Conservation (phyloP, 495 filamentous ascomycete genomes). For the Jackrogersella multiformis region DNA sequence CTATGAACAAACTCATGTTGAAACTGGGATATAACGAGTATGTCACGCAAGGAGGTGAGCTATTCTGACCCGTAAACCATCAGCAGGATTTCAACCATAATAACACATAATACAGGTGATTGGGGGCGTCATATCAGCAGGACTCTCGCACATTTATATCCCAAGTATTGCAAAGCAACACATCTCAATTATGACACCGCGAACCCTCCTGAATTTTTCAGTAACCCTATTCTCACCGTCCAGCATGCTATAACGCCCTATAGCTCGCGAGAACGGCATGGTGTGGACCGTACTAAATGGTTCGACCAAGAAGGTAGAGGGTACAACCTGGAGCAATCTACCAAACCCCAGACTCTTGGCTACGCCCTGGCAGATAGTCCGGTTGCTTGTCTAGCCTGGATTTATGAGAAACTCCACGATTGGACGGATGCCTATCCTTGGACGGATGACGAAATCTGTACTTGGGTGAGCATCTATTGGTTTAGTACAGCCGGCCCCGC, state of each 20-base stretch:
- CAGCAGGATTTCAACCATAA: background rate
- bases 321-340: constrained; percentile 65
- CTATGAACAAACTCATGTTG: constrained; percentile 70
- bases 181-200: constrained; percentile 70
- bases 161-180: constrained; percentile 64
- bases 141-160: constrained; percentile 64
- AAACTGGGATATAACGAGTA: constrained; percentile 71
- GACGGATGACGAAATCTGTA: constrained; percentile 73
- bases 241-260: constrained; percentile 53
- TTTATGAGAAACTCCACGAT: constrained; percentile 74
- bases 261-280: constrained; percentile 50
- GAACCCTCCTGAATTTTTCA: constrained; percentile 45
- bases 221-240: constrained; percentile 54
- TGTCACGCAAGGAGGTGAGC: constrained; percentile 56
- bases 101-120: constrained; percentile 57
- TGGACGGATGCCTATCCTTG: constrained; percentile 74
- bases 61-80: constrained; percentile 33
- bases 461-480: constrained; percentile 71
- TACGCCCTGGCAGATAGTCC: constrained; percentile 68
- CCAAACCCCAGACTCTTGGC: constrained; percentile 71
- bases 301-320: constrained; percentile 63
- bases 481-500: constrained; percentile 66
- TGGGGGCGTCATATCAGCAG: constrained; percentile 73
- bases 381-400: constrained; percentile 70
- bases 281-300: constrained; percentile 59